Conservation (phyloP, 495 filamentous ascomycete genomes). For the Neurospora sp. region DNA sequence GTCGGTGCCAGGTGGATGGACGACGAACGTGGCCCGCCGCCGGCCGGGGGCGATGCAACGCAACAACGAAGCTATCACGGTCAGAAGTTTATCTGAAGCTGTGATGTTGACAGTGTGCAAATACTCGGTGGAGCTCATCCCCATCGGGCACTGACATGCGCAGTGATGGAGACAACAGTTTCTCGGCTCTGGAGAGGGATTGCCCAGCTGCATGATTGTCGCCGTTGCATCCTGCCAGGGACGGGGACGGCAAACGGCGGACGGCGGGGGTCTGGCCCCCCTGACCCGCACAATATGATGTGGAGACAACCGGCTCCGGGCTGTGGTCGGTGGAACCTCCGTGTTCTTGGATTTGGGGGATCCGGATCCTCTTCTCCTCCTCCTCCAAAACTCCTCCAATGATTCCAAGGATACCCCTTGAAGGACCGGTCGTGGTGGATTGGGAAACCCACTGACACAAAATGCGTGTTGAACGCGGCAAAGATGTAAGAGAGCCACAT, state of each 20-base stretch:
- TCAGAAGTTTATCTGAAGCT: not conserved
- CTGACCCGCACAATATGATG: not conserved
- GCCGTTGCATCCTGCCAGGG: not conserved
- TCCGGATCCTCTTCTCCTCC: not conserved
- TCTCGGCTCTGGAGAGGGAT: not conserved
- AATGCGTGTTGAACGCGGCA: not conserved
- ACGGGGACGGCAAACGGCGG: not conserved
- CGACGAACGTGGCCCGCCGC: not conserved
- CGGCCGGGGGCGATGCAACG: not conserved
- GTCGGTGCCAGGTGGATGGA: not conserved
- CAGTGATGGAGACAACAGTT: not conserved
- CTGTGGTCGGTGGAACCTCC: not conserved
- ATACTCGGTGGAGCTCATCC: not conserved
- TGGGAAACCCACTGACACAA: not conserved
- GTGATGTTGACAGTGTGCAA: not conserved
- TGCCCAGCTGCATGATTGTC: not conserved
- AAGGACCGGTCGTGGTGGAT: not conserved
- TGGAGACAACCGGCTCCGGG: not conserved
- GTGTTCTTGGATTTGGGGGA: not conserved
- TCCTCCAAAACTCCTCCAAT: not conserved
- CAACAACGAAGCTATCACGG: not conserved
- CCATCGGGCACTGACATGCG: not conserved
- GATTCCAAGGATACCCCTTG: not conserved
- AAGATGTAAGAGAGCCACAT: not conserved
- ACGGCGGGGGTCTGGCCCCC: not conserved